Percentiles rank a stretch among this genome's conserved stretches.
phyloP scores from a whole-genome alignment of 2,329 filamentous ascomycete genomes.

The Trichoderma afroharzianum region DNA sequence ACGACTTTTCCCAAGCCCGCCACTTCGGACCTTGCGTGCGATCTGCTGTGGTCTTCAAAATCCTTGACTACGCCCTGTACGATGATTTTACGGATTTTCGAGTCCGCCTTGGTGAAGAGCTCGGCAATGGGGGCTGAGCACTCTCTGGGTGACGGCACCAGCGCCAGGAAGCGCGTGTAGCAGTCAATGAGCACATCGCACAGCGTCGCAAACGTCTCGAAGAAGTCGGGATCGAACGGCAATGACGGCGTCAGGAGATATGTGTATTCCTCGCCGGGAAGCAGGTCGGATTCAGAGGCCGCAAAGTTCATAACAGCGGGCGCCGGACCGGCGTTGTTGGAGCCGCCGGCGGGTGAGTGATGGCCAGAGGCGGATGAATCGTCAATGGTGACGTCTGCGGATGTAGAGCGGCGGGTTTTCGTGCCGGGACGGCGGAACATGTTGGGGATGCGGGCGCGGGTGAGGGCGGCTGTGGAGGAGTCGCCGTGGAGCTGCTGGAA shows the following conservation, averaged over 20 bases:
- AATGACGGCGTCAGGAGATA: constrained; percentile 86
- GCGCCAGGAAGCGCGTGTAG: constrained; percentile 72
- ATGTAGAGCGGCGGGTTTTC: constrained; percentile 55
- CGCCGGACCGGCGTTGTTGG: constrained; percentile 25
- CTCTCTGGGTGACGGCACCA: constrained; percentile 72
- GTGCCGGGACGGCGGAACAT: constrained; percentile 70
- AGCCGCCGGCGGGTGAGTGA: background rate
- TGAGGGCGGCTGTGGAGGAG: constrained; percentile 63
- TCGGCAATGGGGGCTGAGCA: constrained; percentile 72
- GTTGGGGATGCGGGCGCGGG: constrained; percentile 73
- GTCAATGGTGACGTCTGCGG: constrained; percentile 39
- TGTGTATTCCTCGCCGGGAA: constrained; percentile 82
- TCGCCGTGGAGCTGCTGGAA: constrained; percentile 86
- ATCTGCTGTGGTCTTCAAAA: constrained; percentile 83
- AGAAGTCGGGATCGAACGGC: constrained; percentile 96
- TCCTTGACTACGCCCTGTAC: constrained; percentile 83
- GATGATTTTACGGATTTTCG: constrained; percentile 81
- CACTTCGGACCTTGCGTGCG: constrained; percentile 74
- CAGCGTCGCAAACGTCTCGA: constrained; percentile 90
- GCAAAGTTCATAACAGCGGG: constrained; percentile 54
- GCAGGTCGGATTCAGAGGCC: constrained; percentile 60
- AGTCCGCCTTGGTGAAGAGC: constrained; percentile 85
- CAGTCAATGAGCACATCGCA: constrained; percentile 94
- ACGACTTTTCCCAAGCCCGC: constrained; percentile 85
- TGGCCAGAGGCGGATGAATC: constrained; percentile 21